Conservation (phyloP, 495 filamentous ascomycete genomes). For the Penicillium ucsense region DNA sequence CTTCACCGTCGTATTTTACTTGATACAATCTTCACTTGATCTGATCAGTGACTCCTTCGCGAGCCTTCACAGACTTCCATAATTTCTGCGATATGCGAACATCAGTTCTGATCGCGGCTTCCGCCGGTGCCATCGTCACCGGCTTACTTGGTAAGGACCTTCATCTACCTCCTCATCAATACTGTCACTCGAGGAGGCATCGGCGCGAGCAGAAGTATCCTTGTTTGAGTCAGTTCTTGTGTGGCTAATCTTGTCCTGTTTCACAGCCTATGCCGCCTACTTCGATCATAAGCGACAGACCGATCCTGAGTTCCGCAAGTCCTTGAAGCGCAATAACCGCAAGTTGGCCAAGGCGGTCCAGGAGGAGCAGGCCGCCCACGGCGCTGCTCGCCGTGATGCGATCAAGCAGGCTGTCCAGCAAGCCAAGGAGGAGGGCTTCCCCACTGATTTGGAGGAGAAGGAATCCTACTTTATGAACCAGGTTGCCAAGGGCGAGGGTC, state of each 20-base stretch:
- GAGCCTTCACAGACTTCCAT: neutral
- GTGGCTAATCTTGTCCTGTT: neutral
- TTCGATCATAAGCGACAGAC: constrained; percentile 90
- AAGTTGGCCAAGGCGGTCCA: constrained; percentile 65
- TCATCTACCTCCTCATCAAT: neutral
- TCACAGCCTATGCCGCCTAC: constrained; percentile 68
- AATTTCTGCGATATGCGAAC: constrained; percentile 43
- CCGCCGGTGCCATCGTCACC: constrained; percentile 62
- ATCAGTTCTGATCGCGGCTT: constrained; percentile 62
- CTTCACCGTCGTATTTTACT: neutral
- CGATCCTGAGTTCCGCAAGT: constrained; percentile 77
- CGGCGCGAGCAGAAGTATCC: neutral
- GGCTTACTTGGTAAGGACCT: constrained; percentile 59
- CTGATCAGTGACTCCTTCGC: neutral
- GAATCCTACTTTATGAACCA: constrained; percentile 91
- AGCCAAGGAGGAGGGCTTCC: constrained; percentile 86
- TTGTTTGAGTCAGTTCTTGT: too few relatives aligned
- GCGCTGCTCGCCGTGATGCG: constrained; percentile 55
- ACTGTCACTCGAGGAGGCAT: neutral
- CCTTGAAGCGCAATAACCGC: constrained; percentile 73
- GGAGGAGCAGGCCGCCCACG: constrained; percentile 60
- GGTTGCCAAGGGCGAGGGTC: constrained; percentile 72
- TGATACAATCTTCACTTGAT: constrained; percentile 4
- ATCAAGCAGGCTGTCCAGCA: constrained; percentile 64
- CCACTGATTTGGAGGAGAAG: constrained; percentile 80